Conservation (phyloP, 768 basidiomycete genomes). For the Naganishia vishniacii region DNA sequence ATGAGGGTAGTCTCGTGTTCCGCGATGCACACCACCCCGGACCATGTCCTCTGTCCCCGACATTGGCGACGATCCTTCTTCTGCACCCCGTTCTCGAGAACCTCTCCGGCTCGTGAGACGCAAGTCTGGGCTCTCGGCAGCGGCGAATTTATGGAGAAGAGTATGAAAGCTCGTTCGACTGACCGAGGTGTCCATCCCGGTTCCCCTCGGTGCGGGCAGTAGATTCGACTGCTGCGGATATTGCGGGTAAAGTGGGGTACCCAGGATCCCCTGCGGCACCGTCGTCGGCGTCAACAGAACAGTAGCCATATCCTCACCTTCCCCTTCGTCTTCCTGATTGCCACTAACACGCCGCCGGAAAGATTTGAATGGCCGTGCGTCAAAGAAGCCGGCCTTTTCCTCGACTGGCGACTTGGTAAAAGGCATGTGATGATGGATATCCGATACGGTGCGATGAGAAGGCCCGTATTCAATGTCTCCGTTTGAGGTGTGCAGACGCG, state of each 20-base stretch:
- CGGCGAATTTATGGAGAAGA: conserved; percentile 23
- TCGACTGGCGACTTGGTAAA: conserved; percentile 5
- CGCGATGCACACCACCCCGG: conserved; percentile 31
- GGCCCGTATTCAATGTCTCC: background rate
- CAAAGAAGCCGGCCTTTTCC: conserved; percentile 15
- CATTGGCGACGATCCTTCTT: background rate
- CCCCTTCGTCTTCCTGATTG: background rate
- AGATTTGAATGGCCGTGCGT: conserved; percentile 15
- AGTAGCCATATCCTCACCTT: too few species aligned
- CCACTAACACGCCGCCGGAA: conserved; percentile 10
- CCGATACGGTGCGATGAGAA: conserved; percentile 3
- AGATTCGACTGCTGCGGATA: background rate
- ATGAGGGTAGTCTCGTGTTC: conserved; percentile 36
- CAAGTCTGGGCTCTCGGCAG: conserved; percentile 20
- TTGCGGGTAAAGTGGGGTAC: too few species aligned
- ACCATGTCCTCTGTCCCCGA: conserved; percentile 10
- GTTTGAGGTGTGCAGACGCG: conserved; percentile 26
- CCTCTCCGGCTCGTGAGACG: too few species aligned
- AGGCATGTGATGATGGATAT: conserved; percentile 1
- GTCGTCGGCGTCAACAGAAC: conserved; percentile 2
- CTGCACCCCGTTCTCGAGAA: too few species aligned
- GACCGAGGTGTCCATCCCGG: background rate
- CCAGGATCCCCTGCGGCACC: conserved; percentile 3
- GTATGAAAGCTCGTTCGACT: conserved; percentile 22
- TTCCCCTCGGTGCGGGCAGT: too few species aligned